phyloP scores from a whole-genome alignment of 305 asterid genomes.

The Fraxinus albicans region DNA sequence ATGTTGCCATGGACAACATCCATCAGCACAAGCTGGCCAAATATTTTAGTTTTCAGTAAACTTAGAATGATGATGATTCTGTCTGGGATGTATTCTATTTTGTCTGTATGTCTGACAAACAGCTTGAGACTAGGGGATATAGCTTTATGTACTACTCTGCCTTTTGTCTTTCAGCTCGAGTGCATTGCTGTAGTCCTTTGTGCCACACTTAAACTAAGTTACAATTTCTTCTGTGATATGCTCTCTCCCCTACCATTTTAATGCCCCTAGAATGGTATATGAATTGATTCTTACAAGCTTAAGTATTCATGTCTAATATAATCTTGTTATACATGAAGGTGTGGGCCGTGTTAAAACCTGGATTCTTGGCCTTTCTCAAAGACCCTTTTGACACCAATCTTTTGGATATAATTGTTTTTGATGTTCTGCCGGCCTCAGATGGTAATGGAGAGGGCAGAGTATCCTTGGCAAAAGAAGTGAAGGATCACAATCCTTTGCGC shows the following conservation, averaged over 20 bases:
- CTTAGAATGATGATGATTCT: not conserved
- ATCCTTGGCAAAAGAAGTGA: constrained; percentile 86
- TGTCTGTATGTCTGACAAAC: not conserved
- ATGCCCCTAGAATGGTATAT: not conserved
- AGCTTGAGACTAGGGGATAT: not conserved
- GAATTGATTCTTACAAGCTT: not conserved
- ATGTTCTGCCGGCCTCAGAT: constrained; percentile 89
- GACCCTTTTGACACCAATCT: constrained; percentile 87
- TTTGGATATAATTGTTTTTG: constrained; percentile 86
- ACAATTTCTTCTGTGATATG: not conserved
- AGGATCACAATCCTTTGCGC: constrained; percentile 89
- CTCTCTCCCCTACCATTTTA: not conserved
- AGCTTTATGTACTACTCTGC: not conserved
- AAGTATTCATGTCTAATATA: constrained; percentile 16
- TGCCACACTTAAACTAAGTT: not conserved
- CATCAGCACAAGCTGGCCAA: not conserved
- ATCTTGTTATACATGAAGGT: constrained; percentile 57
- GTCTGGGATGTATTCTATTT: not conserved
- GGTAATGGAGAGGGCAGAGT: constrained; percentile 75
- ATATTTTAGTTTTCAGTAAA: not conserved
- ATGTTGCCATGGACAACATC: not conserved
- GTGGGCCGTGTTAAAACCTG: constrained; percentile 97
- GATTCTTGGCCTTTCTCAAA: constrained; percentile 93
- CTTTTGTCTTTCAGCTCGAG: not conserved
- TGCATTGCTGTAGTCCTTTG: not conserved